Evolutionary conservation across 306 rosid genomes (phyloP), one percentile per base, ranked within the genome.

Genomic region (Cyclanthera cordifolia): DNA sequence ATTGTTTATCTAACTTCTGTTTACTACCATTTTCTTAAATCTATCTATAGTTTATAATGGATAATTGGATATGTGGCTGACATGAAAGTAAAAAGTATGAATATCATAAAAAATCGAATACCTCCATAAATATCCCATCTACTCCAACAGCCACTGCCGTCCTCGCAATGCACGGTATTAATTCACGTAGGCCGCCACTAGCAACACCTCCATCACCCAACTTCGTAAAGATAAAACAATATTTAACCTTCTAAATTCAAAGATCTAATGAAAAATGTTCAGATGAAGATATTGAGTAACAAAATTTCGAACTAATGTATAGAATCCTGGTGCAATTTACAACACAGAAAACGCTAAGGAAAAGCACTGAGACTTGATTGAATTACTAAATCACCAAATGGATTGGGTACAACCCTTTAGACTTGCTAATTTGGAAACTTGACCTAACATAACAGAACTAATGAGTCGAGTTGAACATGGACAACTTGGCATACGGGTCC

Each of bases 81-180:
- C 20, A 54, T 59, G 27, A 37, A 59, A 34, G 25, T 20, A 55
- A 41, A 30, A 9, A 63, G 50, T 25, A 75, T 50, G 7, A 34
- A 34, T 5, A 34, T 34, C n/a, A 24, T 23, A 72, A 48, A 53
- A 56, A 76, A 63, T 70, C 21, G 14, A 21, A 43, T 82, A 93
- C 98, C 96, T 89, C 98, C 98, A 89, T 86, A 86, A 93, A 93
- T 75, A 93, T 84, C 58, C 99, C 99, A 76, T 93, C 99, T 25
- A 93, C 96, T 67, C 96, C 99, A 66, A 93, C 99, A 6, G 96
- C 94, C 73, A 87, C 95, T 37, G 99, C 89, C 4, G 94, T 93
- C 82, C 99, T 87, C 73, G 95, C 95, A 73, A 93, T 86, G 79
- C 99, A 93, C 30, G 99, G 99, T 66, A 93, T 90, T 75, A 93